Evolutionary conservation across 306 rosid genomes (phyloP).

Genomic region (Abrus pulchellus): DNA sequence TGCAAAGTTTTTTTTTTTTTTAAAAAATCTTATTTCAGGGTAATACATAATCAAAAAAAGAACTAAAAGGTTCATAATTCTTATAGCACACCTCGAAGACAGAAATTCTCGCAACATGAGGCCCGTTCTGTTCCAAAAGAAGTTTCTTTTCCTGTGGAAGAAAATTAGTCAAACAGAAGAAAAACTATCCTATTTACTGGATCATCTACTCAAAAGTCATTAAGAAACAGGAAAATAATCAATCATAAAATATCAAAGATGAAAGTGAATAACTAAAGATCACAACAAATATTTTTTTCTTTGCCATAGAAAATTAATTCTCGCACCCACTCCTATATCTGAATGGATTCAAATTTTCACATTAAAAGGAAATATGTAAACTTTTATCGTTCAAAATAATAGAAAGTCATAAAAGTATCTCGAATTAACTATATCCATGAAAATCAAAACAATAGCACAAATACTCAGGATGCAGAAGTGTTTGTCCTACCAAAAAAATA

Average conservation of each 20-base stretch:
- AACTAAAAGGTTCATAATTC: slow-evolving; percentile 30
- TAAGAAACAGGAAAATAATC: not conserved
- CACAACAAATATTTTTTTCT: not conserved
- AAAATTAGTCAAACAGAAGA: slow-evolving; percentile 37
- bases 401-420: not conserved
- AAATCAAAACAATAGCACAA: not conserved
- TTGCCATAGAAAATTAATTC: not conserved
- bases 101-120: slow-evolving; percentile 86
- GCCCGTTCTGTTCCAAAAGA: slow-evolving; percentile 83
- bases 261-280: slow-evolving; percentile 28
- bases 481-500: slow-evolving; percentile 12
- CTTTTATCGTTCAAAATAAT: not conserved
- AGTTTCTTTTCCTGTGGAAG: slow-evolving; percentile 82
- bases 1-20: no score
- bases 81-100: slow-evolving; percentile 78
- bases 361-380: not conserved
- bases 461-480: not conserved
- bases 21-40: not conserved
- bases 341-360: not conserved
- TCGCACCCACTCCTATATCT: not conserved
- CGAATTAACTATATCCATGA: not conserved
- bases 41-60: slow-evolving; percentile 38
- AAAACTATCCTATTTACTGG: not conserved
- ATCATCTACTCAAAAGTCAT: slow-evolving; percentile 5
- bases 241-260: not conserved